Base-by-base conservation (phyloP, 345 rosid species). In the Eucalyptus marginata region DNA sequence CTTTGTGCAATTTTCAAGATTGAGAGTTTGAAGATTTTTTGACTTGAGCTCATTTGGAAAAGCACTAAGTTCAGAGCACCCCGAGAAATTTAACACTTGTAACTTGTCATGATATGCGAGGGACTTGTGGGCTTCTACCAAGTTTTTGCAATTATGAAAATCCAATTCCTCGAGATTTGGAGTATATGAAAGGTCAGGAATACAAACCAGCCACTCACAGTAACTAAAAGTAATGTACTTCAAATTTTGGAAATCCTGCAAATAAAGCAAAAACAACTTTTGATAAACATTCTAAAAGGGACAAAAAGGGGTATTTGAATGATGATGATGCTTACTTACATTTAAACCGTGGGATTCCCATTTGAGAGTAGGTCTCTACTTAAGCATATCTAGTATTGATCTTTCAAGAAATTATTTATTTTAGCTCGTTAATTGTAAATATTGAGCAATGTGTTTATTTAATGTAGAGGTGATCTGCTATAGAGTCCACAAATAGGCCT, bases 171-270 rank as follows among this genome's bases (percentile, higher is more conserved):
- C 36, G 0, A 64, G 2, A 64, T 29, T 64, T 13, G 71, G 71
- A 64, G 71, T 64, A 64, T 0, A 29, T 0, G 36, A 29, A 2
- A 64, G 71, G 71, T 64, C 10, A 0, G 71, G 71, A 2, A 13
- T 64, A 1, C 1, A 17, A n/a, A 29, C 33, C 10, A 29, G 0
- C 4, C 0, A 2, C 33, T 62, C 5, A 0, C 18, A 29, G 3
- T 6, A 1, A 62, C 2, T 7, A 5, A 62, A 29, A 4, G 0
- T 62, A 1, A 62, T 7, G 71, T 62, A 62, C 71, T 62, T 29
- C 71, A 62, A 62, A 62, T 62, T 62, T 62, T 62, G 71, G 36
- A 62, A 62, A 3, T 4, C 71, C 71, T 62, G 9, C 71, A 62
- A 62, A 62, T 0, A 29, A 2, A 62, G 3, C 0, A 3, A 62